Conservation (phyloP, 2,329 filamentous ascomycete species). For the Orbilia oligospora region DNA sequence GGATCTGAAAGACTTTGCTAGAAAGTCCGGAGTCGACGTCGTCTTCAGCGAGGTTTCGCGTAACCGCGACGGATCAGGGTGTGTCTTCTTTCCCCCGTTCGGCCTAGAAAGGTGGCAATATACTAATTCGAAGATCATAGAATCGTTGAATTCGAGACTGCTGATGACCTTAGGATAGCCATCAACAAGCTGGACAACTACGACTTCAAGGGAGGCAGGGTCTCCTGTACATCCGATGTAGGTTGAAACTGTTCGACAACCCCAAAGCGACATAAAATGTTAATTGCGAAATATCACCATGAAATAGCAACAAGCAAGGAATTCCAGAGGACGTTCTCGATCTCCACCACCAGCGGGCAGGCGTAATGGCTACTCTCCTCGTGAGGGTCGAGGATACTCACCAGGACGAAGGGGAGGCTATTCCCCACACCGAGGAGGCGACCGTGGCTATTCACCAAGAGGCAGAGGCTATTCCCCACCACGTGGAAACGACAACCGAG, state of each 20-base stretch:
- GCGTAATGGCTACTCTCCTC: conserved; percentile 50
- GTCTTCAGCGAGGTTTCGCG: conserved; percentile 97
- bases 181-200: conserved; percentile 94
- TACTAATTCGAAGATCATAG: conserved; percentile 69
- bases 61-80: conserved; percentile 93
- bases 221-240: conserved; percentile 91
- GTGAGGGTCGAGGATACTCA: conserved; percentile 54
- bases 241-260: conserved; percentile 65
- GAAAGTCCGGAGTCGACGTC: conserved; percentile 95
- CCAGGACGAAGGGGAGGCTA: conserved; percentile 54
- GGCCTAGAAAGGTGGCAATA: conserved; percentile 31
- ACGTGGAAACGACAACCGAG: conserved; percentile 62
- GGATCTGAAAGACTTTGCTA: conserved; percentile 99
- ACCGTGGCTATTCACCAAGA: conserved; percentile 53
- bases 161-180: conserved; percentile 87
- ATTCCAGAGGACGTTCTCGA: conserved; percentile 57
- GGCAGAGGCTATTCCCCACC: conserved; percentile 53
- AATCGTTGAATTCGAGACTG: conserved; percentile 98
- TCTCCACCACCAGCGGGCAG: conserved; percentile 49
- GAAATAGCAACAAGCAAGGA: conserved; percentile 43
- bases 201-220: conserved; percentile 91
- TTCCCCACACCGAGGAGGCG: conserved; percentile 42
- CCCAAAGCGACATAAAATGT: conserved; percentile 21
- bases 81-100: conserved; percentile 66
- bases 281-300: conserved; percentile 20